Evolutionary conservation across 148 eudicot genomes (phyloP).

Genomic region (Chenopodium quinoa): DNA sequence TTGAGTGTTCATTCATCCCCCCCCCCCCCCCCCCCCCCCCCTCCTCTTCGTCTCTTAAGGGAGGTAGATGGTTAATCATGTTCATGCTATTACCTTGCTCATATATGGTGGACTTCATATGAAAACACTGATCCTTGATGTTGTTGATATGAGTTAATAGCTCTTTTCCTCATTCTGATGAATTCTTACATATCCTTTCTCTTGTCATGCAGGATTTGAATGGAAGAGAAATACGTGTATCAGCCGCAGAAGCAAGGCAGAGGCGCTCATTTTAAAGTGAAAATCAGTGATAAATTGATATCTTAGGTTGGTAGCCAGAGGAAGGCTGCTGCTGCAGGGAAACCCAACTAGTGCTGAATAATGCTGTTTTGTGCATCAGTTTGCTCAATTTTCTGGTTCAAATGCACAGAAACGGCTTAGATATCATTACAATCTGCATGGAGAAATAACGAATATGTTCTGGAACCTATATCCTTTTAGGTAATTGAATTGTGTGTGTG

Average conservation of each 20-base stretch:
- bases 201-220: constrained; percentile 62
- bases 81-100: background rate
- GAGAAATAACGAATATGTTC: constrained; percentile 9
- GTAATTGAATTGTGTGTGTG: constrained; percentile 3
- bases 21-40: no score
- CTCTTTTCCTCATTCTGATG: background rate
- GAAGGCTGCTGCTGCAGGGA: constrained; percentile 11
- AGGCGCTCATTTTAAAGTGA: constrained; percentile 54
- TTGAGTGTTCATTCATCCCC: no score
- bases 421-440: background rate
- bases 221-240: constrained; percentile 81
- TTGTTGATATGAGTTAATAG: background rate
- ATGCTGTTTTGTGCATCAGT: constrained; percentile 8
- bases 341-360: background rate
- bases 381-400: background rate
- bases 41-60: no score
- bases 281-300: constrained; percentile 15
- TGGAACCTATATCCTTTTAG: constrained; percentile 12
- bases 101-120: background rate
- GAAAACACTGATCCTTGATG: background rate
- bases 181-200: background rate
- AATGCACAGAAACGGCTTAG: background rate
- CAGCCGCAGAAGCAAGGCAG: constrained; percentile 71
- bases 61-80: no score
- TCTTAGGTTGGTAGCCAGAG: constrained; percentile 9